phyloP scores from a whole-genome alignment of 345 rosid genomes.

The Brassica rapa region DNA sequence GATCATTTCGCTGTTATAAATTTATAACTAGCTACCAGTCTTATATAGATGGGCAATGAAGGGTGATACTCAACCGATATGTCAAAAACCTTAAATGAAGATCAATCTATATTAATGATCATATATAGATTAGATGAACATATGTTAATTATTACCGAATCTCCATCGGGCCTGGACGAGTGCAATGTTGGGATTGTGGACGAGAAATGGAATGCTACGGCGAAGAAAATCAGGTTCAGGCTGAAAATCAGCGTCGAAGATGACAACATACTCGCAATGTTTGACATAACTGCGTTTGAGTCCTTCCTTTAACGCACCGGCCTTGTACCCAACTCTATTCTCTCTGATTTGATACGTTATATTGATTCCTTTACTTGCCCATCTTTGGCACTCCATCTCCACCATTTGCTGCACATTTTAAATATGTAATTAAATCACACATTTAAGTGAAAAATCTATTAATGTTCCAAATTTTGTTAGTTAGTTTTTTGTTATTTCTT shows the following conservation, averaged over 20 bases:
- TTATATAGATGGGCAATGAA: neutral
- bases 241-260: slow-evolving; percentile 94
- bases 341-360: slow-evolving; percentile 91
- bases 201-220: slow-evolving; percentile 85
- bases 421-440: neutral
- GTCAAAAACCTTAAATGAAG: slow-evolving; percentile 2
- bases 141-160: slow-evolving; percentile 62
- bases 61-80: neutral
- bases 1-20: neutral
- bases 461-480: slow-evolving; percentile 4
- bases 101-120: neutral
- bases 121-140: neutral
- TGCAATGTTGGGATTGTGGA: slow-evolving; percentile 74
- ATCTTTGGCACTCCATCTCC: slow-evolving; percentile 90
- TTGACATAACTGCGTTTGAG: slow-evolving; percentile 87
- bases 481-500: neutral
- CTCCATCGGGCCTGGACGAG: slow-evolving; percentile 98
- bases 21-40: slow-evolving; percentile 7
- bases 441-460: neutral
- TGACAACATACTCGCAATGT: slow-evolving; percentile 88
- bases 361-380: slow-evolving; percentile 97
- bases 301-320: slow-evolving; percentile 97
- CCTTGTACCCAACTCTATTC: slow-evolving; percentile 83
- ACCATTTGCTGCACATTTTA: slow-evolving; percentile 74
- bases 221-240: slow-evolving; percentile 91